Evolutionary conservation across 2,329 filamentous ascomycete genomes (phyloP), one percentile per base, ranked within the genome.

Genomic region (Colletotrichum karsti): DNA sequence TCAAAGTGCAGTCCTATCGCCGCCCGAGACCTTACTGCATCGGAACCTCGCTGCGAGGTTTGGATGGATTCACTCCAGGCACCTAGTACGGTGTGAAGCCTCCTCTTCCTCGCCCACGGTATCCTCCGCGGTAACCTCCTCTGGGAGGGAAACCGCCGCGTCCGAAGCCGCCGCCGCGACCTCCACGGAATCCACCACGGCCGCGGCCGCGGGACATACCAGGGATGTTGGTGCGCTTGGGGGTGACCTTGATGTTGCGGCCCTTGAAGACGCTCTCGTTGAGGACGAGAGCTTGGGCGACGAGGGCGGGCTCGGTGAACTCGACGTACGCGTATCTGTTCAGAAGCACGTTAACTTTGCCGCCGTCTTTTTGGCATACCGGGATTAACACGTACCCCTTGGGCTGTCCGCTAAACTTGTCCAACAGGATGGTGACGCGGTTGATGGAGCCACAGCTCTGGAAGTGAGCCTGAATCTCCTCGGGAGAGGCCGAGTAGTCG

Each of bases 361-460:
- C n/a, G n/a, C n/a, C n/a, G n/a, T n/a, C n/a, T n/a, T n/a, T n/a
- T n/a, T n/a, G n/a, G n/a, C n/a, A n/a, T n/a, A n/a, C n/a, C n/a
- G n/a, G n/a, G n/a, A n/a, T n/a, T n/a, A 41, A 51, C 35, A 76
- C 91, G 81, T 85, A 97, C 95, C 96, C 96, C 86, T 99, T 99
- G n/a, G 96, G 96, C 85, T 98, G 95, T 71, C 96, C 96, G 10
- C 95, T 97, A 78, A 98, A 98, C 85, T 99, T 99, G 84, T 99
- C 96, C 74, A 99, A 84, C 73, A 99, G 85, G 73, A 99, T 99
- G 1, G 96, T 99, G 67, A 99, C 96, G 69, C 96, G 92, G 82
- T 99, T 99, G 85, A 99, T 99, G 73, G 93, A 94, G 69, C 96
- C 96, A 76, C 94, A 97, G 85, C 91, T 97, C 85, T 97, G 94